These are phyloP conservation scores for Sugiyamaella xylanicola DNA, from an alignment of 1,139 yeast genomes.

Conservation along the genomic window DNA sequence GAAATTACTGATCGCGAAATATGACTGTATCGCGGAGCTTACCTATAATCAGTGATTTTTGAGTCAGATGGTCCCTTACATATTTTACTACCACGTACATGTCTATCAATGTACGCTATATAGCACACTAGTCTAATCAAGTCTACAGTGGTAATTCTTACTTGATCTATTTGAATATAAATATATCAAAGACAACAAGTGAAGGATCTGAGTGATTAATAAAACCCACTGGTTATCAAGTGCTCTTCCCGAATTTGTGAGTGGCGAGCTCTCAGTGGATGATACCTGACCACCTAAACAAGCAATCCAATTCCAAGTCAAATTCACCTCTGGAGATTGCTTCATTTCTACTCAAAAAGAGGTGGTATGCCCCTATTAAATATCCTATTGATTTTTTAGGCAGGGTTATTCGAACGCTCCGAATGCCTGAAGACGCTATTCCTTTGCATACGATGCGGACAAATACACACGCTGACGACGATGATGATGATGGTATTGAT, in stretches of 20 bases:
- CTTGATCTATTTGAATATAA: too few species aligned
- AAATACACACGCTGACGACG: conserved; percentile 19
- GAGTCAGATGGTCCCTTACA: not conserved
- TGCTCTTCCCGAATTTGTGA: too few species aligned
- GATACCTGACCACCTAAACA: not conserved
- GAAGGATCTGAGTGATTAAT: too few species aligned
- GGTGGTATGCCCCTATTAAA: conserved; percentile 28
- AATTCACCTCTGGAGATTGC: conserved; percentile 10
- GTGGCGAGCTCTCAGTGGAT: conserved; percentile 5
- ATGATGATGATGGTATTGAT: conserved; percentile 22
- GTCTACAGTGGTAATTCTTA: not conserved
- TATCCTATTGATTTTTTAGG: conserved; percentile 15
- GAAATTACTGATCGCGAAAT: not conserved
- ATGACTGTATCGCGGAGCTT: too few species aligned
- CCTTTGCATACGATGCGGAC: conserved; percentile 23
- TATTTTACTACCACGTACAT: conserved; percentile 9
- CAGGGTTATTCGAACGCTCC: conserved; percentile 17
- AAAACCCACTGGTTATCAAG: too few species aligned
- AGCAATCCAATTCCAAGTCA: not conserved
- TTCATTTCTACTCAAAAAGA: conserved; percentile 16
- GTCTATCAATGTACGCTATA: not conserved
- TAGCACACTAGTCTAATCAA: not conserved
- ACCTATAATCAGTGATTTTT: not conserved
- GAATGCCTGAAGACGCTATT: conserved; percentile 23
- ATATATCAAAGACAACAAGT: too few species aligned